Evolutionary conservation across 2,329 filamentous ascomycete species (phyloP).

Genomic region (Microascus cirrosus): DNA sequence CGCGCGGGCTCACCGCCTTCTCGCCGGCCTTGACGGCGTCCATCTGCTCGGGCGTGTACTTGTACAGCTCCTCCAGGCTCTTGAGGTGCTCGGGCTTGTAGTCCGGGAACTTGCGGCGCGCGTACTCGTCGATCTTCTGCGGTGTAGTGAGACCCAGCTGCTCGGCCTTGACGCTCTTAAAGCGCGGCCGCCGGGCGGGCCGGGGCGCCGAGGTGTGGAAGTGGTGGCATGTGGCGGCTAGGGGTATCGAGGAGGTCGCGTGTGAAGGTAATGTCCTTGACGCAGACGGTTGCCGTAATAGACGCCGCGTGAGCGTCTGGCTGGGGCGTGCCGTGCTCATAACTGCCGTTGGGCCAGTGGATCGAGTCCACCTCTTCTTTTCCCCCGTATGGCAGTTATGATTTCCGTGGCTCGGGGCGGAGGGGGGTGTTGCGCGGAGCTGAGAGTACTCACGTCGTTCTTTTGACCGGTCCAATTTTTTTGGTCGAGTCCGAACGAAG

Average conservation of each 20-base stretch:
- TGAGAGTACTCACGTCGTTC: background rate
- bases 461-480: slow-evolving; percentile 4
- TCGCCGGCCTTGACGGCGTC: slow-evolving; percentile 75
- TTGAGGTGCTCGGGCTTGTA: slow-evolving; percentile 59
- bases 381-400: background rate
- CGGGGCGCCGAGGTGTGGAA: slow-evolving; percentile 42
- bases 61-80: slow-evolving; percentile 55
- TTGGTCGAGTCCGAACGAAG: background rate
- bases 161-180: slow-evolving; percentile 39
- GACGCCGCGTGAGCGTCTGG: background rate
- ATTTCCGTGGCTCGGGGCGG: background rate
- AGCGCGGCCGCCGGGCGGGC: slow-evolving; percentile 34
- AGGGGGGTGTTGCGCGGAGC: background rate
- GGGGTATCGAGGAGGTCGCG: slow-evolving; percentile 11
- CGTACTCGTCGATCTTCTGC: slow-evolving; percentile 30
- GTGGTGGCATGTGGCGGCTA: slow-evolving; percentile 15
- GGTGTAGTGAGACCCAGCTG: slow-evolving; percentile 38
- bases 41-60: slow-evolving; percentile 73
- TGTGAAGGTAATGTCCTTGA: slow-evolving; percentile 36
- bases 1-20: slow-evolving; percentile 58
- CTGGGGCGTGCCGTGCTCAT: slow-evolving; percentile 44
- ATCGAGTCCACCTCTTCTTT: background rate
- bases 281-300: slow-evolving; percentile 17
- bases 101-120: slow-evolving; percentile 40
- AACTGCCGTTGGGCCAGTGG: slow-evolving; percentile 14